A percentile compares a stretch with the other conserved stretches of the same genome.
These are phyloP conservation scores for Prosopis cineraria DNA, from an alignment of 306 rosid genomes.

Conservation along the genomic window DNA sequence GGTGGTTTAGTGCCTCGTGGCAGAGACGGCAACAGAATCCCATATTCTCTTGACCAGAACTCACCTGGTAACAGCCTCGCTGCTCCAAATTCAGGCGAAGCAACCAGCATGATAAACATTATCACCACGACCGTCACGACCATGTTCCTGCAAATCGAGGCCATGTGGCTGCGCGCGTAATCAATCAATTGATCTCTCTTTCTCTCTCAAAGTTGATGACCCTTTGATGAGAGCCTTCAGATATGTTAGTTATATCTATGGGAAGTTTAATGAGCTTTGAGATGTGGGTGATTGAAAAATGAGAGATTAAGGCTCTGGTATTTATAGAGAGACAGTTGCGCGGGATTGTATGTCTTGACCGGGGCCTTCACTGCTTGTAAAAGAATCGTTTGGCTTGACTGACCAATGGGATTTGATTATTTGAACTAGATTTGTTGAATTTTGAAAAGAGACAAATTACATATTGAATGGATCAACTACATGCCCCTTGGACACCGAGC, in stretches of 20 bases:
- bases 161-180: too few relatives aligned
- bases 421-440: conserved; percentile 27
- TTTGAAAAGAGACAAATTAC: not conserved
- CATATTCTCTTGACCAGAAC: not conserved
- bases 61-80: conserved; percentile 32
- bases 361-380: not conserved
- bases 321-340: not conserved
- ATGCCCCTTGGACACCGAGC: conserved; percentile 2
- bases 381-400: conserved; percentile 35
- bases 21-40: not conserved
- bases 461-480: conserved; percentile 35
- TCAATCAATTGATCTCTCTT: not conserved
- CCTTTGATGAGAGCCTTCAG: too few relatives aligned
- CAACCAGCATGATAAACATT: conserved; percentile 34
- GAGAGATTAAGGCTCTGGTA: not conserved
- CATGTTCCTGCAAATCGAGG: conserved; percentile 7
- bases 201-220: not conserved
- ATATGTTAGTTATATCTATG: not conserved
- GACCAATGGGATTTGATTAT: conserved; percentile 22
- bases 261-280: not conserved
- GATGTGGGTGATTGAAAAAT: not conserved
- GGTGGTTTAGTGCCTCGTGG: not conserved
- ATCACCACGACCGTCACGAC: conserved; percentile 36
- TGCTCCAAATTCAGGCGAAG: conserved; percentile 39
- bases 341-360: not conserved